These are phyloP conservation scores for Castanopsis chinensis DNA, from an alignment of 306 rosid genomes.

Conservation along the genomic window DNA sequence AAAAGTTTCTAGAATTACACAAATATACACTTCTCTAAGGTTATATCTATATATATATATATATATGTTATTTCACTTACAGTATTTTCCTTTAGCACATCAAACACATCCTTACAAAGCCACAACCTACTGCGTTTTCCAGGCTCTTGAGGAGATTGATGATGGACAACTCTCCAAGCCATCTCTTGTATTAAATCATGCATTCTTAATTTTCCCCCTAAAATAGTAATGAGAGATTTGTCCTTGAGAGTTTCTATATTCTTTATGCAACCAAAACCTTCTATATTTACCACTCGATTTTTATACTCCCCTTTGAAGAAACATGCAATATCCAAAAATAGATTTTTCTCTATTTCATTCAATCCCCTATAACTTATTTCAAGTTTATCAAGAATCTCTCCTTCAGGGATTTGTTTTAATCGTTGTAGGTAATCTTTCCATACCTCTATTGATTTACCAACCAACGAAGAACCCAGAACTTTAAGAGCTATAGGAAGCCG, in stretches of 20 bases:
- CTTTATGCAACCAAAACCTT: neutral
- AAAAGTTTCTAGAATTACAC: neutral
- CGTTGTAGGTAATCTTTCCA: constrained; percentile 17
- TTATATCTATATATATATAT: neutral
- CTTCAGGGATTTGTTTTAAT: neutral
- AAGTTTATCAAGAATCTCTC: neutral
- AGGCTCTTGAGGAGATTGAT: neutral
- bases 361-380: constrained; percentile 21
- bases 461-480: constrained; percentile 15
- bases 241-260: constrained; percentile 18
- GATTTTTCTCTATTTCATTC: neutral
- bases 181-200: constrained; percentile 27
- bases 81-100: neutral
- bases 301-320: constrained; percentile 20
- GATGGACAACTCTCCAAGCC: constrained; percentile 1
- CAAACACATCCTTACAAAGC: neutral
- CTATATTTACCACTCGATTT: constrained; percentile 8
- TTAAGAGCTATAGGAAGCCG: constrained; percentile 31
- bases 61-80: neutral
- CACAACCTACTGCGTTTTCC: constrained; percentile 7
- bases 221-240: constrained; percentile 11
- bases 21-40: neutral
- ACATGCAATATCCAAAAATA: constrained; percentile 30
- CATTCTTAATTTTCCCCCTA: neutral
- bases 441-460: neutral